phyloP scores from a whole-genome alignment of 2,329 filamentous ascomycete species.

The Alternaria rosae region DNA sequence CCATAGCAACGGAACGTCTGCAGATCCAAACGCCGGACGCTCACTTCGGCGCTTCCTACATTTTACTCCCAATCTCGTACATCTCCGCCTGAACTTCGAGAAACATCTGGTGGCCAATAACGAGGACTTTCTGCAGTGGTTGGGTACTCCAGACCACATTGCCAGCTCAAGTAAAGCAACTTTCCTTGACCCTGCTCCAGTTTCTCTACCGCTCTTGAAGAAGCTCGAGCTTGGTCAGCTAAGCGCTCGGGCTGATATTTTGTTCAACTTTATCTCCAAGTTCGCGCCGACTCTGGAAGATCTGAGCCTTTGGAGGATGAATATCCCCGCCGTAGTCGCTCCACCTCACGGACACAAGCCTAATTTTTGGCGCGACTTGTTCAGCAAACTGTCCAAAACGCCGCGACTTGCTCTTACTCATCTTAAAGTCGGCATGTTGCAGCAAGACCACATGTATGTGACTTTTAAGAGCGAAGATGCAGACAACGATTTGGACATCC shows the following conservation, averaged over 20 bases:
- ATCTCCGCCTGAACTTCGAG: conserved; percentile 63
- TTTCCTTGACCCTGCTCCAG: conserved; percentile 14
- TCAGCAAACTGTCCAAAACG: conserved; percentile 17
- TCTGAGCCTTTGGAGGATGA: conserved; percentile 59
- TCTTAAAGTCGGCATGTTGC: conserved; percentile 27
- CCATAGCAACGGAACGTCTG: conserved; percentile 15
- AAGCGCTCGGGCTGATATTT: conserved; percentile 2
- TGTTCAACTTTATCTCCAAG: conserved; percentile 41
- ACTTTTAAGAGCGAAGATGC: conserved; percentile 16
- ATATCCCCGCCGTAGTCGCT: conserved; percentile 15
- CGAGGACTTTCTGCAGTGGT: conserved; percentile 44
- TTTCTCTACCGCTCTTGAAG: conserved; percentile 24
- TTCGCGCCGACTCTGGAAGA: conserved; percentile 55
- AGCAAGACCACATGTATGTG: conserved; percentile 19
- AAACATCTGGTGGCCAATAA: conserved; percentile 23
- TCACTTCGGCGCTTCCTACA: conserved; percentile 51
- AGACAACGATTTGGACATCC: background rate
- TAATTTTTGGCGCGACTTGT: conserved; percentile 30
- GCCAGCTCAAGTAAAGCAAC: background rate
- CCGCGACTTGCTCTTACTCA: conserved; percentile 20
- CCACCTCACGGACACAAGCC: conserved; percentile 15
- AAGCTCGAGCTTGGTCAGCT: conserved; percentile 37
- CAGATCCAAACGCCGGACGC: conserved; percentile 15
- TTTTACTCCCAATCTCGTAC: conserved; percentile 54
- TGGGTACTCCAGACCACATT: conserved; percentile 38